Evolutionary conservation across 495 filamentous ascomycete species (phyloP), one percentile per base, ranked within the genome.

Genomic region (Clohesyomyces aquaticus): DNA sequence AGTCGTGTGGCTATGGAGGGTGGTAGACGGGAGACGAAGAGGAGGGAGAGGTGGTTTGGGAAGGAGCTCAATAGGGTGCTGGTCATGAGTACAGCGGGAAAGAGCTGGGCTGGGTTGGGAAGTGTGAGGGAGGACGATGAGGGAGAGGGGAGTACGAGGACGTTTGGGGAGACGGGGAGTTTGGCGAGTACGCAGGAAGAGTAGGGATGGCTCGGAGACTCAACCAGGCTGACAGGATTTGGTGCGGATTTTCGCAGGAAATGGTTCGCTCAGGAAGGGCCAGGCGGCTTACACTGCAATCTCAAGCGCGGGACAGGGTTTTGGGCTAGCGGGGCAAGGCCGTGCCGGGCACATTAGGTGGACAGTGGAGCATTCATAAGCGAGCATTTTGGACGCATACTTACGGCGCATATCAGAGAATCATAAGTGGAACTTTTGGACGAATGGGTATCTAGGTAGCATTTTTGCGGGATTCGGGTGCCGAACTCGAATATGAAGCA

Each of bases 1-100:
- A 89, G 90, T 26, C 83, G 91, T 38, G 89, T 88, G 12, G 95
- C 93, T 0, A 79, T 93, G 0, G 92, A 96, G 68, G 93, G 92
- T 18, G 87, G 91, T 0, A 80, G 81, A 46, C 85, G 94, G 67
- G 82, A 85, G 38, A 85, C 79, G 1, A 90, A 85, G 18, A 82
- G 91, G 49, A 84, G 83, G 54, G 91, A 94, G 73, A 81, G 82
- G 52, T 96, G 91, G 85, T 93, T 96, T 72, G 79, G 83, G n/a
- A 78, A 78, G 22, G 79, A 84, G 4, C 72, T 88, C 11, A 88
- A 93, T 63, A 78, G 85, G 8, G 72, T 78, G 8, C 70, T 82
- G 28, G 83, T 95, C 1, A 78, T 90, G 68, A 77, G 73, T 38
- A 93, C 92, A 1, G 90, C 85, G 0, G 85, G 85, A 6, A 72